phyloP scores from a whole-genome alignment of 768 basidiomycete species.

The Termitomyces eurrhizus region DNA sequence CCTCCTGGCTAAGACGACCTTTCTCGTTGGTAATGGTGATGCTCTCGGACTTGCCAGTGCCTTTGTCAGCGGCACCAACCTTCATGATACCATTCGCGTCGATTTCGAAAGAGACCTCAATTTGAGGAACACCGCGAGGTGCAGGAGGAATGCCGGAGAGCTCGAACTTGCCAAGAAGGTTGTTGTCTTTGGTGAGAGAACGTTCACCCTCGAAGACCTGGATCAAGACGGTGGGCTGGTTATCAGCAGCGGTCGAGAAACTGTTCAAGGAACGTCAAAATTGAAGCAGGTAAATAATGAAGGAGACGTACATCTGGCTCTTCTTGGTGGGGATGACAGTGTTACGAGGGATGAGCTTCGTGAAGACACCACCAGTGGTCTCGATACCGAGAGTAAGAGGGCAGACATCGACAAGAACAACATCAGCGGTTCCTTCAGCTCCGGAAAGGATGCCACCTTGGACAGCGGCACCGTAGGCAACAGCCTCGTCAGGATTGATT shows the following conservation, averaged over 20 bases:
- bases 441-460: slow-evolving; percentile 98
- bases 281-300: slow-evolving; percentile 2
- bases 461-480: slow-evolving; percentile 97
- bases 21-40: slow-evolving; percentile 97
- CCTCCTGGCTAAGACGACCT: slow-evolving; percentile 83
- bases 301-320: slow-evolving; percentile 72
- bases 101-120: slow-evolving; percentile 95
- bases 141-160: slow-evolving; percentile 90
- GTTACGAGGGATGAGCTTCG: slow-evolving; percentile 95
- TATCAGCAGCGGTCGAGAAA: slow-evolving; percentile 84
- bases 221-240: slow-evolving; percentile 93
- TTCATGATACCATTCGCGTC: slow-evolving; percentile 96
- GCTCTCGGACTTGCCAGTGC: slow-evolving; percentile 83
- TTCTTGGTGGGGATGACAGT: slow-evolving; percentile 98
- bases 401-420: slow-evolving; percentile 95
- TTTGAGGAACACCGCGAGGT: slow-evolving; percentile 95
- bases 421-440: slow-evolving; percentile 83
- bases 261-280: slow-evolving; percentile 27
- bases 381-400: slow-evolving; percentile 98
- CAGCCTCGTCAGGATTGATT: slow-evolving; percentile 99
- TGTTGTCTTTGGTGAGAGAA: slow-evolving; percentile 97
- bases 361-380: slow-evolving; percentile 98
- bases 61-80: slow-evolving; percentile 90
- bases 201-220: slow-evolving; percentile 99
- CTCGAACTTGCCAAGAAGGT: slow-evolving; percentile 96